A percentile compares a stretch with the other conserved stretches of the same genome.
These are phyloP conservation scores for Penicillium coffeae DNA, from an alignment of 495 filamentous ascomycete species.

Conservation along the genomic window DNA sequence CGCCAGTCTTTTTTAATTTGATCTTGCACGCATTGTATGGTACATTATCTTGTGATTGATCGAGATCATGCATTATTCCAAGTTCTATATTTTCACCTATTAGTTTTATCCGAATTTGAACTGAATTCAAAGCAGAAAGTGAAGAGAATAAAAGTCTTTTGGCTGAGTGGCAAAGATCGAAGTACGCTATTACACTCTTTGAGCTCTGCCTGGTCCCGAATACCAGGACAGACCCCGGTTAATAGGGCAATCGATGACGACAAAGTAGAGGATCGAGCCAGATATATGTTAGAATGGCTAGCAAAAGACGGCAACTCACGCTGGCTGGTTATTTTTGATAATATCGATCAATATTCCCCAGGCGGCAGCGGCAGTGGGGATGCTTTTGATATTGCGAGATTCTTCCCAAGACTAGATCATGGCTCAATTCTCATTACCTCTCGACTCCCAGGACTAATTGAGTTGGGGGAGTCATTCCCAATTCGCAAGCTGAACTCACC, in stretches of 20 bases:
- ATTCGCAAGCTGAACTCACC: conserved; percentile 17
- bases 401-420: conserved; percentile 34
- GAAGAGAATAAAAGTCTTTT: too few relatives aligned
- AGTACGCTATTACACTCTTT: conserved; percentile 19
- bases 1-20: too few relatives aligned
- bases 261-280: conserved; percentile 17
- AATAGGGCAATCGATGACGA: conserved; percentile 8
- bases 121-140: too few relatives aligned
- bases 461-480: conserved; percentile 24
- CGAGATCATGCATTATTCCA: too few relatives aligned
- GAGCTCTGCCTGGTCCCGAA: conserved; percentile 15
- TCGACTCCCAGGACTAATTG: conserved; percentile 26
- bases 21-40: too few relatives aligned
- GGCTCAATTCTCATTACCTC: conserved; percentile 41
- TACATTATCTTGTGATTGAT: too few relatives aligned
- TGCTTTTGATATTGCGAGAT: conserved; percentile 31
- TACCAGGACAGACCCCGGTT: conserved; percentile 11
- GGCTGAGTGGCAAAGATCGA: conserved; percentile 27
- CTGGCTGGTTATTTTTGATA: conserved; percentile 43
- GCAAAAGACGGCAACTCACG: conserved; percentile 20
- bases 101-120: too few relatives aligned
- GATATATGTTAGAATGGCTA: conserved; percentile 23
- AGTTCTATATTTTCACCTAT: too few relatives aligned
- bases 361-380: conserved; percentile 9
- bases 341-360: conserved; percentile 35